A percentile compares a stretch with the other conserved stretches of the same genome.
Evolutionary conservation across 306 rosid species (phyloP).

Genomic region (Styphnolobium japonicum): DNA sequence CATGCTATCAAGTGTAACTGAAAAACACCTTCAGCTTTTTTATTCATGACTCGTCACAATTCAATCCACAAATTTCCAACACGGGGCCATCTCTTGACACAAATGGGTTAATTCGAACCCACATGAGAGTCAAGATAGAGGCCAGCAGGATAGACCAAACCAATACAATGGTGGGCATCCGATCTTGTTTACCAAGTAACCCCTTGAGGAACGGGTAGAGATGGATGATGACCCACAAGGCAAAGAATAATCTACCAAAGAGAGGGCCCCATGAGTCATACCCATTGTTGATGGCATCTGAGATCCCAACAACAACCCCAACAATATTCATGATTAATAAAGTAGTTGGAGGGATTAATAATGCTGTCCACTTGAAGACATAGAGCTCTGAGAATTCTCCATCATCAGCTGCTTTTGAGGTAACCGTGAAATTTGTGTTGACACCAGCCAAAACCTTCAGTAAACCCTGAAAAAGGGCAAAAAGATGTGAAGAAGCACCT

Average conservation of each 20-base stretch:
- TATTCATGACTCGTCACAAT: conserved; percentile 62
- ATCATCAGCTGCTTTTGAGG: conserved; percentile 94
- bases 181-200: conserved; percentile 75
- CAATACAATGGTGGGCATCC: conserved; percentile 84
- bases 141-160: conserved; percentile 94
- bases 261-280: conserved; percentile 97
- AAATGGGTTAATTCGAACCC: conserved; percentile 93
- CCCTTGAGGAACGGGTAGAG: conserved; percentile 97
- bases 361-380: conserved; percentile 91
- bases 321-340: conserved; percentile 74
- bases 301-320: conserved; percentile 83
- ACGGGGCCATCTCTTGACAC: conserved; percentile 80
- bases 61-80: conserved; percentile 81
- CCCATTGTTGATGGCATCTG: conserved; percentile 93
- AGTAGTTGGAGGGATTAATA: conserved; percentile 80
- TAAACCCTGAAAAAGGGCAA: conserved; percentile 86
- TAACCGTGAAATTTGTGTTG: conserved; percentile 88
- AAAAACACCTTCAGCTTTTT: conserved; percentile 30
- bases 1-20: conserved; percentile 32
- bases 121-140: conserved; percentile 83
- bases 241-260: conserved; percentile 92
- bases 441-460: conserved; percentile 96
- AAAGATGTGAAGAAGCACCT: conserved; percentile 90
- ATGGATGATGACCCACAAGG: conserved; percentile 88
- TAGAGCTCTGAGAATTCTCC: conserved; percentile 94